These are phyloP conservation scores for Verbena officinalis DNA, from an alignment of 257 asterid species.

Conservation along the genomic window DNA sequence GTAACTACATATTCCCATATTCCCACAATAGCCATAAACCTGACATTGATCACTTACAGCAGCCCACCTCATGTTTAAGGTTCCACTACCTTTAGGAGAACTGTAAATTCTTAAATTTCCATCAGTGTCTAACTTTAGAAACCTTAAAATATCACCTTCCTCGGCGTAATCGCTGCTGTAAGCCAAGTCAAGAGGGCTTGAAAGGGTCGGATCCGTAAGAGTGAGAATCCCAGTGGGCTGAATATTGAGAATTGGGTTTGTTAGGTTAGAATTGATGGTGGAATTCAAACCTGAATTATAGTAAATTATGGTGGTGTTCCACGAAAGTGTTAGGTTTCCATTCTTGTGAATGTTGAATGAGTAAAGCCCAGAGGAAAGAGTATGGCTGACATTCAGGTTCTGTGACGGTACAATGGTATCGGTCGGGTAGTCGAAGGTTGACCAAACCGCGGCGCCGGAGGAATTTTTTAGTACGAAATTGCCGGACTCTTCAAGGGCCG, in stretches of 20 bases:
- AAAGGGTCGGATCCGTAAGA: slow-evolving; percentile 52
- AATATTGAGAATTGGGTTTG: slow-evolving; percentile 53
- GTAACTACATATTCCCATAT: slow-evolving; percentile 78
- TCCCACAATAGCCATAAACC: slow-evolving; percentile 84
- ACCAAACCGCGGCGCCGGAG: slow-evolving; percentile 57
- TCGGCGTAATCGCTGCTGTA: slow-evolving; percentile 71
- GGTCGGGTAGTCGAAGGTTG: slow-evolving; percentile 74
- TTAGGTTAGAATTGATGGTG: slow-evolving; percentile 39
- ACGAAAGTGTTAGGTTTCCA: slow-evolving; percentile 67
- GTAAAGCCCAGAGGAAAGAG: slow-evolving; percentile 57
- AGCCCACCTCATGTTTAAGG: slow-evolving; percentile 59
- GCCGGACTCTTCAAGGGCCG: slow-evolving; percentile 46
- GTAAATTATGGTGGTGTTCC: slow-evolving; percentile 59
- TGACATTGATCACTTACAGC: slow-evolving; percentile 80
- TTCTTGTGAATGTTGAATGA: slow-evolving; percentile 40
- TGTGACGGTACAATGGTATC: slow-evolving; percentile 71
- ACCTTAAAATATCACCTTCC: slow-evolving; percentile 56
- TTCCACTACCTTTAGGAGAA: slow-evolving; percentile 51
- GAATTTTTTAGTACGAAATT: slow-evolving; percentile 59
- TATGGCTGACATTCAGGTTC: slow-evolving; percentile 34
- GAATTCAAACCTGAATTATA: slow-evolving; percentile 71
- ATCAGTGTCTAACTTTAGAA: slow-evolving; percentile 63
- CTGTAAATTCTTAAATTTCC: slow-evolving; percentile 84
- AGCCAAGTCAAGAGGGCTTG: slow-evolving; percentile 42
- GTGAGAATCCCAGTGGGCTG: slow-evolving; percentile 53